Base-by-base conservation (phyloP, 2,329 filamentous ascomycete species). In the Aspergillus phoenicis region DNA sequence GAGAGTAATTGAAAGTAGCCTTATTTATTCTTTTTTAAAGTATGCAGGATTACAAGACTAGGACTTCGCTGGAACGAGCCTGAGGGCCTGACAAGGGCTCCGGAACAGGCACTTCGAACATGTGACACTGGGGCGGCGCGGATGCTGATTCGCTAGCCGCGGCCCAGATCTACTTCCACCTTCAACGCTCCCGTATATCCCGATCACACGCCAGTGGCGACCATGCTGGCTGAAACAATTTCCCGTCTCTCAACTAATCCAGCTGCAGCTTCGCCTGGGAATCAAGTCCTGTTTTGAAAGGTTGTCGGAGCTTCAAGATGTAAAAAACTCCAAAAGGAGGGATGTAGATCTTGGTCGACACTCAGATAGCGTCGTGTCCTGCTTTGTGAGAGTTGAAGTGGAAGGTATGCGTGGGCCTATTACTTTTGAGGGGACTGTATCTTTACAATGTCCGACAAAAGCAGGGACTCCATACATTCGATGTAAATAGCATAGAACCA, bases 141-240 rank as follows among this genome's bases (percentile, higher is more conserved):
- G 53, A 47, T 39, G 47, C 55, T 55, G 52, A 62, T 64, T 70
- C 64, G 59, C 56, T 52, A 69, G 64, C 64, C 67, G 52, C 43
- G 20, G 26, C 5, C 22, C 20, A 47, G 51, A 48, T 54, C n/a
- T 41, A 33, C 26, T 15, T 30, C 24, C 15, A 33, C 26, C 33
- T 36, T 36, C 33, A 36, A 36, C 33, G 33, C 33, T 36, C 33
- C 33, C 33, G 33, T 22, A 43, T 43, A 43, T 43, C 17, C 41
- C 17, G 41, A 43, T 43, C 17, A 22, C 8, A 43, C 41, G 17
- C n/a, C n/a, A 22, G 41, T 45, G 41, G 41, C 41, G 22, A 45
- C 41, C 41, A 45, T 45, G 41, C 20, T 22, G 20, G n/a, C 17
- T 7, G 41, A 45, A 24, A 45, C 41, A 22, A 13, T 45, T 8